phyloP scores from a whole-genome alignment of 2,329 filamentous ascomycete species.

The Fusarium metavorans region DNA sequence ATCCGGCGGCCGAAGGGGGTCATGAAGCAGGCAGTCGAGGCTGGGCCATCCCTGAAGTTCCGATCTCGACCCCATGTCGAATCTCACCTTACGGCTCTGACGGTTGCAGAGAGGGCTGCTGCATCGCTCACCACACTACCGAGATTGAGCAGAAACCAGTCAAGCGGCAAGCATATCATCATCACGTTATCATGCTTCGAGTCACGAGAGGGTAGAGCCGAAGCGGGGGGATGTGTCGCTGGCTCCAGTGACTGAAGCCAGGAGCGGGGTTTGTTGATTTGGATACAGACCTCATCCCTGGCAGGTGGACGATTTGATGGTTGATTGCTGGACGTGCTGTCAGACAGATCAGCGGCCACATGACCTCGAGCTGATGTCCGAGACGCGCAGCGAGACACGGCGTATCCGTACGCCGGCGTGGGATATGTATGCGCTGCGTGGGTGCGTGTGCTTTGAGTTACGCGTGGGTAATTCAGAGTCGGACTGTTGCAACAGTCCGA shows the following conservation, averaged over 20 bases:
- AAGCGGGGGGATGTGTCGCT: constrained; percentile 25
- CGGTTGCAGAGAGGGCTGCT: constrained; percentile 10
- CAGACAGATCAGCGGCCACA: constrained; percentile 38
- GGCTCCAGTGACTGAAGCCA: constrained; percentile 26
- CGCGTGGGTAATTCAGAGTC: constrained; percentile 7
- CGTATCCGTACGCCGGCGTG: background rate
- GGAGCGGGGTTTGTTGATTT: constrained; percentile 19
- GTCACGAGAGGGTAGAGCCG: constrained; percentile 30
- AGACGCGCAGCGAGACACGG: constrained; percentile 20
- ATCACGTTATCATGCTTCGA: constrained; percentile 21
- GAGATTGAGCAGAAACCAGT: constrained; percentile 17
- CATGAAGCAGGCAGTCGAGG: background rate
- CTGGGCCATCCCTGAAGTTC: constrained; percentile 21
- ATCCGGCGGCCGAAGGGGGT: background rate
- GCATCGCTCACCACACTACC: constrained; percentile 17
- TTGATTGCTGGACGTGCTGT: constrained; percentile 13
- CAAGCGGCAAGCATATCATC: constrained; percentile 17
- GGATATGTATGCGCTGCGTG: background rate
- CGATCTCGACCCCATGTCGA: constrained; percentile 34
- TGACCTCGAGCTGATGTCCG: constrained; percentile 35
- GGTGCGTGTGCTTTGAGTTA: constrained; percentile 8
- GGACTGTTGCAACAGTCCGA: constrained; percentile 19
- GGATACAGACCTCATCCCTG: constrained; percentile 19
- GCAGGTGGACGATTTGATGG: constrained; percentile 8
- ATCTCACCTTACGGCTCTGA: constrained; percentile 30